Evolutionary conservation across 192 early-diverging fungal species (phyloP).

Genomic region (Umbelopsis ramanniana): DNA sequence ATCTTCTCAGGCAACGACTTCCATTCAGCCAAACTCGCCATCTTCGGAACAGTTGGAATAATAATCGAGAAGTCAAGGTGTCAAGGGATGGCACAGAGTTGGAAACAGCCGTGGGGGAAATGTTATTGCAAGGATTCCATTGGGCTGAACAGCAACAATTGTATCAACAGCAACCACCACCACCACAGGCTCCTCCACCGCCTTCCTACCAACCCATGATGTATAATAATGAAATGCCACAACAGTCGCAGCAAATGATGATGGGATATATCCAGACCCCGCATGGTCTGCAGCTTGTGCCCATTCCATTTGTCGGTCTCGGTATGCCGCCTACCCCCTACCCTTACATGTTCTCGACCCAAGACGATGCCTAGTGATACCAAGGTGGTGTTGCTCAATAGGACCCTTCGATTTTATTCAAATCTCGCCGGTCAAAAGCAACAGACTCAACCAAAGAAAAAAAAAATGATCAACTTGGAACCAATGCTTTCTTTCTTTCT

Average conservation of each 20-base stretch:
- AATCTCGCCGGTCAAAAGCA: too few species aligned
- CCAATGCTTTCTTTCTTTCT: neutral
- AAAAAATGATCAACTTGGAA: too few species aligned
- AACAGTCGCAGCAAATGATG: conserved; percentile 21
- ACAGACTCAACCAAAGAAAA: too few species aligned
- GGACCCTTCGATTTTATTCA: too few species aligned
- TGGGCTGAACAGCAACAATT: conserved; percentile 30
- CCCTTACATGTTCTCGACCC: neutral
- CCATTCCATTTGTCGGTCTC: conserved; percentile 10
- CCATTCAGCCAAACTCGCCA: conserved; percentile 49
- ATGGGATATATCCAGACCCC: conserved; percentile 21
- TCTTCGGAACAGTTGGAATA: conserved; percentile 49
- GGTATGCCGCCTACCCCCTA: conserved; percentile 10
- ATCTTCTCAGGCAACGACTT: conserved; percentile 41
- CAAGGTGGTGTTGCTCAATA: too few species aligned
- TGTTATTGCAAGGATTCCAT: conserved; percentile 42
- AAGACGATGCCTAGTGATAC: neutral
- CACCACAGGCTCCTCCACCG: neutral
- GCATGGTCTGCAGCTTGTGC: conserved; percentile 19
- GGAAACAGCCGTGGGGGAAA: conserved; percentile 45
- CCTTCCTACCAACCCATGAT: neutral
- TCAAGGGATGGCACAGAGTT: conserved; percentile 56
- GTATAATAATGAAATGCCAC: conserved; percentile 11
- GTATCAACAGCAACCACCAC: neutral
- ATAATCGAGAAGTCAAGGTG: conserved; percentile 53